These are phyloP conservation scores for Filosporella fistucella DNA, from an alignment of 495 filamentous ascomycete species.

Conservation along the genomic window DNA sequence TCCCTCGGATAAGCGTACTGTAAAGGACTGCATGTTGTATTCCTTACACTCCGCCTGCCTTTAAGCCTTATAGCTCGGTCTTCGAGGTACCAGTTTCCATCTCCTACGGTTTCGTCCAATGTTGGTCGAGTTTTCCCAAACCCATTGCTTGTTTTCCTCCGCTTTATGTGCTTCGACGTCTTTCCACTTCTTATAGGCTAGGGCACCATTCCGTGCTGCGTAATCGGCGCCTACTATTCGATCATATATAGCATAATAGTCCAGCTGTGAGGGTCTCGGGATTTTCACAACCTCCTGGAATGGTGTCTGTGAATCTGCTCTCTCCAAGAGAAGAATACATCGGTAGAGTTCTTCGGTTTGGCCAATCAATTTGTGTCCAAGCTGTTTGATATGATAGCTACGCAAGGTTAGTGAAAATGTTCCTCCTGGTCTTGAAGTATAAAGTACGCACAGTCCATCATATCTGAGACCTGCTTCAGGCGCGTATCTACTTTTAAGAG, in stretches of 20 bases:
- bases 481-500: conserved; percentile 37
- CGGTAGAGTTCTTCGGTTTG: conserved; percentile 23
- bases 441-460: conserved; percentile 40
- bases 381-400: conserved; percentile 32
- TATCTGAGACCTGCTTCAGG: conserved; percentile 42
- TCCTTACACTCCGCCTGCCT: too few relatives aligned
- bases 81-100: not conserved
- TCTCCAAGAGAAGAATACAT: conserved; percentile 32
- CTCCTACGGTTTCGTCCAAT: not conserved
- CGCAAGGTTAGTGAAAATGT: conserved; percentile 14
- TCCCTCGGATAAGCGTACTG: too few relatives aligned
- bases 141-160: not conserved
- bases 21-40: too few relatives aligned
- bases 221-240: conserved; percentile 34
- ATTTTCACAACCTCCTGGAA: conserved; percentile 28
- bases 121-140: not conserved
- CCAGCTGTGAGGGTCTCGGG: conserved; percentile 39
- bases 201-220: conserved; percentile 19
- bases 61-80: not conserved
- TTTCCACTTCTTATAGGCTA: conserved; percentile 1
- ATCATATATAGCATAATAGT: conserved; percentile 40
- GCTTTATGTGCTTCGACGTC: not conserved
- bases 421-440: not conserved
- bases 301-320: conserved; percentile 23
- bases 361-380: conserved; percentile 31